Evolutionary conservation across 805 yeast genomes (phyloP), one percentile per base, ranked within the genome.

Genomic region (Kluyveromyces starmeri): DNA sequence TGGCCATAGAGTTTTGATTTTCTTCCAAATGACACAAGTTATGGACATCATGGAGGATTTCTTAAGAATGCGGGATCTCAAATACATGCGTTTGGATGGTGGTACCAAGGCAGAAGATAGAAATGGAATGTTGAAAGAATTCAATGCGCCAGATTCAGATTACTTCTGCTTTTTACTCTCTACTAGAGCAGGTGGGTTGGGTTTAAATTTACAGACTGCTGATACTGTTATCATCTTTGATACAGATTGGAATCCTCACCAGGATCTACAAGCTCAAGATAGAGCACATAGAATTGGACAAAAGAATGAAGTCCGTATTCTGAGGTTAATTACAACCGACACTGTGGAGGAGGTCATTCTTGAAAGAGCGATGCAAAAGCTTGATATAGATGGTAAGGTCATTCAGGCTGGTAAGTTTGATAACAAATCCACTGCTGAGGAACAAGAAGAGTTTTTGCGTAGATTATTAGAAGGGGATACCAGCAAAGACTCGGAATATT

Each of bases 201-300:
- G 94, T 52, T 68, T 83, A 50, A 83, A 83, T 58, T 72, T 83
- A 55, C 94, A 83, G 62, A 81, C 88, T 17, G 94, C 94, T 3
- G 94, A 83, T 54, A 83, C 94, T 0, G 94, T 83, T 39, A 75
- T 83, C 43, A 83, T 83, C 43, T 83, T 82, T 54, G 94, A 83
- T 56, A 80, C 89, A 11, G 94, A 83, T 62, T 83, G 94, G 94
- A 83, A 83, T 53, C 94, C 94, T 7, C 94, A 83, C 62, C 94
- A 83, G 59, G 94, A 83, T 74, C 71, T 83, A 51, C 94, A 83
- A 57, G 94, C 92, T 1, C 94, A 83, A 59, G 94, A 83, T 59
- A 70, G 94, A 65, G 94, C 94, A 1, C 94, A 83, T 58, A 73
- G 94, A 68, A 83, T 83, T 56, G 94, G 94, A 28, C 94, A 83